Evolutionary conservation across 2,329 filamentous ascomycete genomes (phyloP), one percentile per base, ranked within the genome.

Genomic region (Cercospora janseana): DNA sequence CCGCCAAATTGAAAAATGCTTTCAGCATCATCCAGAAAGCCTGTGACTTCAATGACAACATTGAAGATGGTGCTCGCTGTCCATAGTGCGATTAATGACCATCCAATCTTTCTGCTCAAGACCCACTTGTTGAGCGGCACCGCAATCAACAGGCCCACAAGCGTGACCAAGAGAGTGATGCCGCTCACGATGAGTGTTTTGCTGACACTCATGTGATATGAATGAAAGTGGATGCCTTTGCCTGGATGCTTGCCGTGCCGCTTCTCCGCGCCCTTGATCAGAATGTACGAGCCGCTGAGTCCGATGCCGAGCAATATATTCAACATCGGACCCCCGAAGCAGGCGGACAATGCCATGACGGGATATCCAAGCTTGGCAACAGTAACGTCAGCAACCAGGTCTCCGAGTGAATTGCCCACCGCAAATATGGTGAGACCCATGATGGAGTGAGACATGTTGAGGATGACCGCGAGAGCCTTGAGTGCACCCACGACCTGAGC

Each of bases 281-380:
- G 91, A 79, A 96, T 93, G 66, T 91, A 94, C 29, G 88, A 79
- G 12, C 93, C 93, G 20, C 87, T 87, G 3, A 97, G 76, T n/a
- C 93, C 93, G 45, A 98, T 91, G 0, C 93, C 93, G 3, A 98
- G 80, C 0, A 98, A 74, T 56, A 98, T 98, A 63, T 98, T 98
- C 31, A 98, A 80, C 89, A 98, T 92, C 0, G 93, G 93, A 0
- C 93, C 94, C n/a, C 93, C 93, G 67, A 98, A 96, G 67, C 93
- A 98, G 4, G 93, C 93, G 26, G 88, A 91, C 31, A 86, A 72
- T 1, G 93, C 93, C 93, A 98, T 98, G 56, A 98, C 90, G 0
- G 93, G 93, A 69, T 91, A 96, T 2, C 93, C 93, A 2, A 98
- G 81, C 26, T 88, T 82, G 3, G 93, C 93, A 28, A 98, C 87